A percentile compares a stretch with the other conserved stretches of the same genome.
Evolutionary conservation across 306 rosid genomes (phyloP).

Genomic region (Senna tora): DNA sequence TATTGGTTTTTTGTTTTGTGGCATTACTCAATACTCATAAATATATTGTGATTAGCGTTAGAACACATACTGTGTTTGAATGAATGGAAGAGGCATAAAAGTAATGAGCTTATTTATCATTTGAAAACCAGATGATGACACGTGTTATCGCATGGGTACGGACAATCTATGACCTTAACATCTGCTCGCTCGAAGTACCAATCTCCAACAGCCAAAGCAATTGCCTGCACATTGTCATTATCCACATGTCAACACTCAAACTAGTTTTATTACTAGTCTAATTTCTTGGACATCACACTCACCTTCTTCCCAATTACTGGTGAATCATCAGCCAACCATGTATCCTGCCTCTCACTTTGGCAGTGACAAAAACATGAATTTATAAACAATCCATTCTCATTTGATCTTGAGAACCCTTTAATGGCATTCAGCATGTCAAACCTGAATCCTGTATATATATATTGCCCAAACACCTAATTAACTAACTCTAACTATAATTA

Average conservation of each 20-base stretch:
- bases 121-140: conserved; percentile 83
- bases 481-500: too few species aligned
- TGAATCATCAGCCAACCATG: conserved; percentile 88
- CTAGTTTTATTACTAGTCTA: too few species aligned
- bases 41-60: too few species aligned
- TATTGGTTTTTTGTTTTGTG: too few species aligned
- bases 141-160: conserved; percentile 89
- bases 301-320: conserved; percentile 80
- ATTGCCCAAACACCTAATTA: too few species aligned
- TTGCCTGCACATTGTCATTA: conserved; percentile 78
- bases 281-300: conserved; percentile 13
- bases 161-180: conserved; percentile 69
- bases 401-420: conserved; percentile 58
- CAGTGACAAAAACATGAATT: conserved; percentile 94
- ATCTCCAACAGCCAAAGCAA: conserved; percentile 85
- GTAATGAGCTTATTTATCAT: conserved; percentile 10
- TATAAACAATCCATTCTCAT: conserved; percentile 77
- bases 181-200: conserved; percentile 81
- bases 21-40: too few species aligned
- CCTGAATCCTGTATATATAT: conserved; percentile 95
- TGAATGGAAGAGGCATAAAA: too few species aligned
- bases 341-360: conserved; percentile 91
- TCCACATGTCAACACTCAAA: too few species aligned
- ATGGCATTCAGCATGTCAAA: conserved; percentile 72
- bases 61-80: too few species aligned